Base-by-base conservation (phyloP, 768 basidiomycete genomes). In the Russula emetica region DNA sequence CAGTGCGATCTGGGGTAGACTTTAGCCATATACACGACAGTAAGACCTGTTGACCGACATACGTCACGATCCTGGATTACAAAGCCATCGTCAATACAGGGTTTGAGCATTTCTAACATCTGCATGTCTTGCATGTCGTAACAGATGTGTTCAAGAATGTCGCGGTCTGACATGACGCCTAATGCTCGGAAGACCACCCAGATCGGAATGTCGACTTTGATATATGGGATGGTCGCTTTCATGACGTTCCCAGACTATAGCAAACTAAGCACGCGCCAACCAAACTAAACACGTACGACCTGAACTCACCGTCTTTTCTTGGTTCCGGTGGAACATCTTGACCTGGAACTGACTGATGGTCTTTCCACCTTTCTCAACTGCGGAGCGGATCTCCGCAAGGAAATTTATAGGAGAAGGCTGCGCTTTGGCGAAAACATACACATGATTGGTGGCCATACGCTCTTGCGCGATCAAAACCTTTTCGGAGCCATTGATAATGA, bases 381-480 rank as follows among this genome's bases (percentile, higher is more conserved):
- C 94, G 75, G 92, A 94, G 65, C 96, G 88, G 75, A 99, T 97
- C 74, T 98, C 95, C 42, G 97, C 94, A 49, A 98, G 83, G 77
- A 96, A 97, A 68, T 87, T 93, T 70, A 97, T 91, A 1, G 95
- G 94, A 20, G 94, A 95, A 4, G 96, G 95, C 69, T 96, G 93
- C 0, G 92, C 92, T 76, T 98, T 99, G 57, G 95, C 94, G 71
- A 99, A 99, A 58, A 98, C 94, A 76, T 98, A 99, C 68, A 99
- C 97, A 72, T 97, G 95, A 77, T 99, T 99, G 26, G 94, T 95
- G 11, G 97, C 96, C 95, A 98, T 98, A 58, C 97, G 87, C 74
- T 99, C 97, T 75, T 99, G 97, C 1, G 97, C 97, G 74, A 99
- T 99, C 66, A 99, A 81, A n/a, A 99, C 97, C 76, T 99, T 99